Evolutionary conservation across 2,329 filamentous ascomycete genomes (phyloP).

Genomic region (Alternaria sp.): DNA sequence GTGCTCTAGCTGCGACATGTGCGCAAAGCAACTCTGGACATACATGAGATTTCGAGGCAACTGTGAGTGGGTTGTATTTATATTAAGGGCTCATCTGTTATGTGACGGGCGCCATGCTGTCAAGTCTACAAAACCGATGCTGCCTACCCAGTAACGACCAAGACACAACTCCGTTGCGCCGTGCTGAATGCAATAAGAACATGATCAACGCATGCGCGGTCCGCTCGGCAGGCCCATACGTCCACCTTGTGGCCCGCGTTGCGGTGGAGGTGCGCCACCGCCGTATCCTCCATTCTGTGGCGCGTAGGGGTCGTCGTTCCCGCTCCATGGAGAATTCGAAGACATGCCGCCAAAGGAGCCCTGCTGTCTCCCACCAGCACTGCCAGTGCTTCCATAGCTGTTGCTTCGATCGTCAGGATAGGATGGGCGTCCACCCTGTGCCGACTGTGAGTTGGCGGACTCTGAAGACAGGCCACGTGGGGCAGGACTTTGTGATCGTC

Average conservation of each 20-base stretch:
- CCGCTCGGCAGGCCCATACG: conserved; percentile 50
- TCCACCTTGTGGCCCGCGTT: conserved; percentile 38
- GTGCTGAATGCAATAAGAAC: conserved; percentile 17
- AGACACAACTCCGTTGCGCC: conserved; percentile 29
- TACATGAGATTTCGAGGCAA: background rate
- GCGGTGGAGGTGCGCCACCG: conserved; percentile 34
- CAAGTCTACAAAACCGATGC: background rate
- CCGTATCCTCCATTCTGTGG: conserved; percentile 32
- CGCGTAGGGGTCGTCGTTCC: conserved; percentile 45
- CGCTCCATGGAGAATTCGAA: conserved; percentile 44
- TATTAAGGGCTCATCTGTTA: conserved; percentile 15
- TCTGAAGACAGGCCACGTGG: conserved; percentile 37
- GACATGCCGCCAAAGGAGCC: conserved; percentile 38
- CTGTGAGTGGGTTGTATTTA: conserved; percentile 1
- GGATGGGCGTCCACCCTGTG: conserved; percentile 30
- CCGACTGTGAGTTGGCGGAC: conserved; percentile 29
- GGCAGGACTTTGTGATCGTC: conserved; percentile 66
- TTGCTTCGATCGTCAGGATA: conserved; percentile 47
- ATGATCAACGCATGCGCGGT: conserved; percentile 47
- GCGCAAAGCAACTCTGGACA: background rate
- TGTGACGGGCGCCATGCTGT: conserved; percentile 11
- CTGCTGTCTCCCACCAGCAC: conserved; percentile 40
- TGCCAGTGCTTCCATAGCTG: conserved; percentile 37
- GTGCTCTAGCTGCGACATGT: background rate
- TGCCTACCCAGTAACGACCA: conserved; percentile 7